Percentiles rank a stretch among this genome's conserved stretches.
phyloP scores from a whole-genome alignment of 805 yeast genomes.

The Pichia eremophila region DNA sequence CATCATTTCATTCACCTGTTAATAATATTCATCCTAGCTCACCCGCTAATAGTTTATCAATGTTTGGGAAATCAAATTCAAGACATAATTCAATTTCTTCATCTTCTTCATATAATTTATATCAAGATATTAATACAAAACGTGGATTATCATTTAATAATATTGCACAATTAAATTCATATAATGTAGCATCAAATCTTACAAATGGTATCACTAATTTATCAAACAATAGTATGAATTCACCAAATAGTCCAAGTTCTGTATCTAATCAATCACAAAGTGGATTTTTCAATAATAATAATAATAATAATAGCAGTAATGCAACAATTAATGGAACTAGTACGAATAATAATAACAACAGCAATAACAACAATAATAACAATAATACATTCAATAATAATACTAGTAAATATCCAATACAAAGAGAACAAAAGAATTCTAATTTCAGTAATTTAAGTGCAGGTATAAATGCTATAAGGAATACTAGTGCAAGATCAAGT shows the following conservation, averaged over 20 bases:
- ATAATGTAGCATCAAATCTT: background rate
- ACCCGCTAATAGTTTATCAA: slow-evolving; percentile 11
- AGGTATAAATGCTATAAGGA: slow-evolving; percentile 14
- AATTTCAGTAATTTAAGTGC: slow-evolving; percentile 14
- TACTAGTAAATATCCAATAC: background rate
- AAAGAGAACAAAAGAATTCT: slow-evolving; percentile 4
- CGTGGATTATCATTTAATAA: slow-evolving; percentile 16
- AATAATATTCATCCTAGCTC: slow-evolving; percentile 3
- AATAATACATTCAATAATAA: background rate
- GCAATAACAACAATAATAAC: background rate
- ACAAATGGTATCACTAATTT: background rate
- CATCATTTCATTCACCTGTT: background rate
- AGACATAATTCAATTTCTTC: slow-evolving; percentile 20
- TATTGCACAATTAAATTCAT: background rate
- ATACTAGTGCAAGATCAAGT: slow-evolving; percentile 1
- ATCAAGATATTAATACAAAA: slow-evolving; percentile 21
- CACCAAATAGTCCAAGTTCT: background rate
- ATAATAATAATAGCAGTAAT: background rate
- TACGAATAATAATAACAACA: background rate
- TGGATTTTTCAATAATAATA: background rate
- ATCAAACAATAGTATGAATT: background rate
- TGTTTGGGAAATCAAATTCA: slow-evolving; percentile 12
- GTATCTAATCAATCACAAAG: background rate
- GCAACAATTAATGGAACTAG: background rate
- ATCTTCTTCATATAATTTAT: slow-evolving; percentile 16